A percentile compares a stretch with the other conserved stretches of the same genome.
These are phyloP conservation scores for Euphorbia peplus DNA, from an alignment of 345 rosid genomes.

Conservation along the genomic window DNA sequence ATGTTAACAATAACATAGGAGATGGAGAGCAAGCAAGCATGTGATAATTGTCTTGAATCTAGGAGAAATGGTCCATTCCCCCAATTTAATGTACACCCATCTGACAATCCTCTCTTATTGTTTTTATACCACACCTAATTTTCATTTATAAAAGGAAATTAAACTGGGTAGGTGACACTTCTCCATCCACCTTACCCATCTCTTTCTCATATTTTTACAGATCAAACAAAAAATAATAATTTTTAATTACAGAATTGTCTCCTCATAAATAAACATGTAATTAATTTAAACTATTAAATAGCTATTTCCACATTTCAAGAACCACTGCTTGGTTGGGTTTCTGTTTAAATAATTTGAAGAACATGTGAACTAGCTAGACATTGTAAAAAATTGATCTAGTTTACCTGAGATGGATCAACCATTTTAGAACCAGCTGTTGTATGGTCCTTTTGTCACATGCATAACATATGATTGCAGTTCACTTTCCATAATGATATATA, in stretches of 20 bases:
- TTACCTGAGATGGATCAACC: neutral
- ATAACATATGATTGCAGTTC: no score
- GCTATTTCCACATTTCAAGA: neutral
- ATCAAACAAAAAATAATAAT: neutral
- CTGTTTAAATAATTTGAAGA: neutral
- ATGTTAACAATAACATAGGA: no score
- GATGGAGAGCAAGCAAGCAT: constrained; percentile 7
- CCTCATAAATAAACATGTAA: neutral
- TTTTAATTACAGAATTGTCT: neutral
- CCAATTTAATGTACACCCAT: neutral
- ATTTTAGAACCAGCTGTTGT: neutral
- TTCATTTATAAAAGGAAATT: no score
- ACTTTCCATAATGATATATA: no score
- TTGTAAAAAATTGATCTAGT: neutral
- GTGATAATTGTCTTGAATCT: constrained; percentile 8
- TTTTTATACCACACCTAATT: no score
- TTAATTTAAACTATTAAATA: neutral
- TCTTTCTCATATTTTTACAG: neutral
- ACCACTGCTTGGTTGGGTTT: neutral
- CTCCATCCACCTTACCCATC: neutral
- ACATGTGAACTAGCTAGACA: neutral
- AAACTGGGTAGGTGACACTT: neutral
- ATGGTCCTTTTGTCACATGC: neutral
- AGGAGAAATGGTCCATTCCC: neutral
- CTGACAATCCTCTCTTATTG: neutral